Base-by-base conservation (phyloP, 805 yeast genomes). In the Cyberlindnera maritima region DNA sequence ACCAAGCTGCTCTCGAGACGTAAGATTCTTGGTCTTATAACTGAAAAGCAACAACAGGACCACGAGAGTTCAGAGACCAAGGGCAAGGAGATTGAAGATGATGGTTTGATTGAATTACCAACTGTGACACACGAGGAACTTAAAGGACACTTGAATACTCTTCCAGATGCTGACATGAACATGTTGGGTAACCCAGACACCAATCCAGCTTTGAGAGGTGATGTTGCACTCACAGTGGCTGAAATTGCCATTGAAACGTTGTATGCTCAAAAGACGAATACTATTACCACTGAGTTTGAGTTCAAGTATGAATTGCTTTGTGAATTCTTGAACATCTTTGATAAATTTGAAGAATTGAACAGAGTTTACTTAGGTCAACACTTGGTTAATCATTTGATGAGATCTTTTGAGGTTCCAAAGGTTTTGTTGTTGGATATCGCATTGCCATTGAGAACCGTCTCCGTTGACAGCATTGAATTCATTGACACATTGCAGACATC, bases 131-230 rank as follows among this genome's bases (percentile, higher is more conserved):
- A 75, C 20, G 88, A 82, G 42, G 75, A 73, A 12, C 57, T 82
- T 64, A 80, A 80, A 53, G 80, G 78, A 47, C 79, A 81, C 57
- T 72, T 91, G 60, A 80, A 83, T 47, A 76, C 78, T 43, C 73
- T 91, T 52, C 97, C 97, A 0, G 97, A 90, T 53, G 87, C 90
- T 28, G 94, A 90, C 61, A 75, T 88, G 71, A 83, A 81, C 58
- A 82, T 88, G 75, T 72, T 91, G 55, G 97, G 97, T 21, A 81
- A 82, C 52, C 83, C 85, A n/a, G 95, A 88, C 41, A 79, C 88
- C 21, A 86, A 85, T 57, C 91, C 92, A 8, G 92, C 89, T 0
- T 63, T 86, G 48, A 76, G 77, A 49, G 92, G 94, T 46, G 89
- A 85, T 59, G 73, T 86, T 45, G 86, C 86, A 1, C 64, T 84